A percentile compares a stretch with the other conserved stretches of the same genome.
Conservation (phyloP, 148 eudicot genomes). For the Camellia lanceoleosa region DNA sequence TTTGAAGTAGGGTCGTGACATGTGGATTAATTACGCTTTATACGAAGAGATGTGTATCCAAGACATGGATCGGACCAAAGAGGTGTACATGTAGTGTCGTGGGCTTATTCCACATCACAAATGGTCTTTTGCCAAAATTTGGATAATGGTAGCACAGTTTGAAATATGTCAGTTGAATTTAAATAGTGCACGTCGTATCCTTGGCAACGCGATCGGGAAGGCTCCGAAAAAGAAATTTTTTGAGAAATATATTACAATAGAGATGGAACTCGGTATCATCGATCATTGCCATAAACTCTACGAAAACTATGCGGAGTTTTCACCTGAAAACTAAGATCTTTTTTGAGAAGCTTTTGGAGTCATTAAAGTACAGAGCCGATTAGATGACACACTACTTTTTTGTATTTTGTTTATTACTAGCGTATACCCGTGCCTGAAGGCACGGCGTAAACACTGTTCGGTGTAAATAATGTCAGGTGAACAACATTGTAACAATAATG, state of each 20-base stretch:
- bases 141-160: constrained; percentile 7
- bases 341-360: neutral
- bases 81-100: neutral
- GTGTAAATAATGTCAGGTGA: too few species aligned
- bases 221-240: neutral
- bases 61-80: too few species aligned
- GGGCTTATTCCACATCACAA: constrained; percentile 9
- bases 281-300: neutral
- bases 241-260: neutral
- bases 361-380: too few species aligned
- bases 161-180: constrained; percentile 4
- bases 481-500: too few species aligned
- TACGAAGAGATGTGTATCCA: neutral
- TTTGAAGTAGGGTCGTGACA: too few species aligned
- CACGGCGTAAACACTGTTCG: too few species aligned
- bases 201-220: constrained; percentile 3
- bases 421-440: too few species aligned
- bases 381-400: too few species aligned
- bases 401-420: too few species aligned
- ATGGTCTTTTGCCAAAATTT: constrained; percentile 5
- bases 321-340: neutral
- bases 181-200: neutral
- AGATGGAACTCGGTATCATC: neutral
- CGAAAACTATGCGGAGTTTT: constrained; percentile 11
- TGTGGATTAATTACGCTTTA: constrained; percentile 20